Conservation (phyloP, 1,284 basidiomycete species). For the Boletus hoseneyae region DNA sequence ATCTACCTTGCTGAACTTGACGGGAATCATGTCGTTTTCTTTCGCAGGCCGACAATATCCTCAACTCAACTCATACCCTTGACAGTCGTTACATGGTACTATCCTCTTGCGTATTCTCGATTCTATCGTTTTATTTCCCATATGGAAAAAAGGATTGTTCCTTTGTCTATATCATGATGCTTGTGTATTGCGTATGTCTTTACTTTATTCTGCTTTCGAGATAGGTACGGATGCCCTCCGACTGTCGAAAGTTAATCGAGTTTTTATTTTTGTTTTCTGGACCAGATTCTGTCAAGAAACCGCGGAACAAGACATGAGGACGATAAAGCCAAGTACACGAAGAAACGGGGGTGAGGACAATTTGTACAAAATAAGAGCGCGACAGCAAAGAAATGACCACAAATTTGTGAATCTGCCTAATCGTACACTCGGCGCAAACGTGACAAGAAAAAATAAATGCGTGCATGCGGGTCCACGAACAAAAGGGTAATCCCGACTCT, state of each 20-base stretch:
- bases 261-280: constrained; percentile 15
- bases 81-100: constrained; percentile 29
- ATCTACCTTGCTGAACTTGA: constrained; percentile 34
- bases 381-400: not conserved
- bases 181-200: constrained; percentile 31
- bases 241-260: constrained; percentile 25
- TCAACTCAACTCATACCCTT: constrained; percentile 25
- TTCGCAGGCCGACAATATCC: constrained; percentile 34
- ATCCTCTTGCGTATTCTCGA: constrained; percentile 7
- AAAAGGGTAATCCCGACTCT: not conserved
- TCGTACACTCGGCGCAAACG: constrained; percentile 23
- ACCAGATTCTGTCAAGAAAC: not conserved
- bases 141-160: constrained; percentile 13
- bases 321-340: constrained; percentile 4
- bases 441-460: constrained; percentile 11
- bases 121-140: constrained; percentile 7
- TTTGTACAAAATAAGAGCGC: constrained; percentile 17
- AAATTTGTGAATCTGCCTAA: constrained; percentile 12
- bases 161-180: constrained; percentile 28
- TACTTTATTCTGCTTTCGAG: constrained; percentile 33
- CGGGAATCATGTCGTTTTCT: constrained; percentile 28
- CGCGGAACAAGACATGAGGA: not conserved
- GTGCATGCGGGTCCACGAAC: constrained; percentile 1
- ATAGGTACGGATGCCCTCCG: constrained; percentile 8
- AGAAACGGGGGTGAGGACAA: not conserved